Conservation (phyloP, 2,329 filamentous ascomycete genomes). For the Coniella lustricola region DNA sequence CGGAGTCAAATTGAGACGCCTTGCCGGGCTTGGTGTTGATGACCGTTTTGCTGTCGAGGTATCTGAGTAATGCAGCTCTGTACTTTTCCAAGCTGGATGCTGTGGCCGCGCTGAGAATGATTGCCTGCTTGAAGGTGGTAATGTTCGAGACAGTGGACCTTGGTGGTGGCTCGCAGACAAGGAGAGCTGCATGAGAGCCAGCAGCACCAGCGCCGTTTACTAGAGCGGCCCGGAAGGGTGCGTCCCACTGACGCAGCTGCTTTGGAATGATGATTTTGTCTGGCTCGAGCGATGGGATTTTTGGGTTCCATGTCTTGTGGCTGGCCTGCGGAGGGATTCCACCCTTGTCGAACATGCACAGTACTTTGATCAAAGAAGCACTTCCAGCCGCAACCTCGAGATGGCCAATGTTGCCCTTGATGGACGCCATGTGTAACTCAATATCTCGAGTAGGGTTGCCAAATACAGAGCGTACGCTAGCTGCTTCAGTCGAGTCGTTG, state of each 20-base stretch:
- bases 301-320: slow-evolving; percentile 19
- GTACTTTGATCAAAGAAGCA: slow-evolving; percentile 25
- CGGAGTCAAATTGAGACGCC: not conserved
- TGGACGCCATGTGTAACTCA: slow-evolving; percentile 20
- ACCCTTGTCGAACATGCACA: slow-evolving; percentile 23
- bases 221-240: slow-evolving; percentile 13
- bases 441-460: not conserved
- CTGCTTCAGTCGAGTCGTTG: slow-evolving; percentile 26
- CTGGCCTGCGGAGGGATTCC: slow-evolving; percentile 27
- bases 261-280: slow-evolving; percentile 20
- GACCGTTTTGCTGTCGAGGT: slow-evolving; percentile 16
- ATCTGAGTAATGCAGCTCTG: slow-evolving; percentile 23
- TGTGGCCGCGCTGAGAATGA: not conserved
- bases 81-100: not conserved
- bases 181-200: slow-evolving; percentile 23
- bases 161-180: slow-evolving; percentile 5
- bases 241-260: slow-evolving; percentile 18
- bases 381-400: not conserved
- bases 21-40: too few species aligned
- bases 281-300: slow-evolving; percentile 14
- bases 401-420: slow-evolving; percentile 25
- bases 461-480: slow-evolving; percentile 17
- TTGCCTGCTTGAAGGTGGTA: not conserved
- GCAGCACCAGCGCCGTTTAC: slow-evolving; percentile 32
- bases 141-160: slow-evolving; percentile 4